Conservation (phyloP, 192 early-diverging fungal species). For the Backusella westeae region DNA sequence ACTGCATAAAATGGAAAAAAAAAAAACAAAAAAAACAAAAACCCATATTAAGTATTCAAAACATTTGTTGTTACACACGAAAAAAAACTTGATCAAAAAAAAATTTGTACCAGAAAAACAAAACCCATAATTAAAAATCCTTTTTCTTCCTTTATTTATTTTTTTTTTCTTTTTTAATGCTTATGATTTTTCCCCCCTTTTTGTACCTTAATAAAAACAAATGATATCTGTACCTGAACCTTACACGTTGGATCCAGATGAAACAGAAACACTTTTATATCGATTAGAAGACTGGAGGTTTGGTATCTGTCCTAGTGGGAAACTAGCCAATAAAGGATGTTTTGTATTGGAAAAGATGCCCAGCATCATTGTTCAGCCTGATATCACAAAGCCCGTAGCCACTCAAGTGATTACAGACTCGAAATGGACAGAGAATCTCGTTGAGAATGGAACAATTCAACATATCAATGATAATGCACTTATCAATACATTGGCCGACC, state of each 20-base stretch:
- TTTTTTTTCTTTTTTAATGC: neutral
- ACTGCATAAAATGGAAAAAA: neutral
- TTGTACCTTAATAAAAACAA: neutral
- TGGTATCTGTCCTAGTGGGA: neutral
- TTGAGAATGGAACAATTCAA: neutral
- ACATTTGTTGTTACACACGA: neutral
- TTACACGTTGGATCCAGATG: neutral
- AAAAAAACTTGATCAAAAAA: neutral
- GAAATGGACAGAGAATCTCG: neutral
- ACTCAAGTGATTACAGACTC: neutral
- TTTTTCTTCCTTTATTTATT: neutral
- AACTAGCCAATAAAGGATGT: neutral
- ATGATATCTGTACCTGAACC: neutral
- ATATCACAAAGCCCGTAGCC: neutral
- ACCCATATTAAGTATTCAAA: neutral
- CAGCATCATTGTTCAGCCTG: neutral
- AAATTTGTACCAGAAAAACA: neutral
- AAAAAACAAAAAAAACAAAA: neutral
- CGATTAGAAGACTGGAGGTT: neutral
- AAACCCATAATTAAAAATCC: neutral
- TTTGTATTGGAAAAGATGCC: neutral
- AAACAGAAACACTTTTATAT: neutral
- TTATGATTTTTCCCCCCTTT: neutral
- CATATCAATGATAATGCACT: neutral
- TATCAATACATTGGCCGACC: neutral